These are phyloP conservation scores for Fraxinus baroniana DNA, from an alignment of 305 asterid species.

Conservation along the genomic window DNA sequence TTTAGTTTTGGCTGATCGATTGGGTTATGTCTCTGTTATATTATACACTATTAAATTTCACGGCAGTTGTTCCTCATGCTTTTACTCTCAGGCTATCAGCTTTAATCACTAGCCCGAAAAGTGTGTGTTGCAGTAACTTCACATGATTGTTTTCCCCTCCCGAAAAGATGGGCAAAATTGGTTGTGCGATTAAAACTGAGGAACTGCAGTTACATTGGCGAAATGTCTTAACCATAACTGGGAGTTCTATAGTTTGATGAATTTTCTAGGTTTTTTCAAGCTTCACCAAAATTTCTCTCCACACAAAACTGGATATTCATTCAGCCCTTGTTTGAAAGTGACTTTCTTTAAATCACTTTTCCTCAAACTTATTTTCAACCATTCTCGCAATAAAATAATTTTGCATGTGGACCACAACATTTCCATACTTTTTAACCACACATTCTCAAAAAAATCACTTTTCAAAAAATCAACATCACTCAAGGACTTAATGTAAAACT, in stretches of 20 bases:
- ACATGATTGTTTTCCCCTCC: background rate
- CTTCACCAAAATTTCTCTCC: background rate
- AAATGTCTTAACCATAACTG: background rate
- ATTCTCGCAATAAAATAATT: background rate
- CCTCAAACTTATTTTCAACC: background rate
- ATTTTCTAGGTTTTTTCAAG: background rate
- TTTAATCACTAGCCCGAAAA: background rate
- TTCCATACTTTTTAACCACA: background rate
- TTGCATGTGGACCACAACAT: background rate
- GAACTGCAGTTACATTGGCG: background rate
- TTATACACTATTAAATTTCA: background rate
- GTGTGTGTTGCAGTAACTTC: background rate
- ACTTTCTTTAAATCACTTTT: background rate
- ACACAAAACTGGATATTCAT: background rate
- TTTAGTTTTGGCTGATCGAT: background rate
- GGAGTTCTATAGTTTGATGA: background rate
- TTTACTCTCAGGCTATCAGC: background rate
- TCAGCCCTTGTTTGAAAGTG: background rate
- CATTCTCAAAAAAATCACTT: background rate
- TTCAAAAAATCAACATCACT: background rate
- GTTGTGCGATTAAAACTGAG: background rate
- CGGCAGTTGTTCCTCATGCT: background rate
- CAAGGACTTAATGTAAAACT: background rate
- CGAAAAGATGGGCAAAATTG: background rate
- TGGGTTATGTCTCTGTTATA: background rate